Evolutionary conservation across 208 protist species (phyloP).

Genomic region (Strigomonas culicis): DNA sequence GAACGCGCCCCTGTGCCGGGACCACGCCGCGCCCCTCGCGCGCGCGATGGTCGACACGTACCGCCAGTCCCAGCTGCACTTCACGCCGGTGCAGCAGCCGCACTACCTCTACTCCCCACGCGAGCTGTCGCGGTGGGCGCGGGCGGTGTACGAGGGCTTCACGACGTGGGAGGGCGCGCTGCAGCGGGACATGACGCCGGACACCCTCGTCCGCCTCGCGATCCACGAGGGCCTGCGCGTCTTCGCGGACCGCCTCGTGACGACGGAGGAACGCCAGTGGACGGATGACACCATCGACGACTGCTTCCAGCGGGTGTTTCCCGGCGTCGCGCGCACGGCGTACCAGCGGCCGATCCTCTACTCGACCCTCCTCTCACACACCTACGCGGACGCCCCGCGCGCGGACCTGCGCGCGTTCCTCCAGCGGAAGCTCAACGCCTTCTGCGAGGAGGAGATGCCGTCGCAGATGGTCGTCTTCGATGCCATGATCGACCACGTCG

Average conservation of each 20-base stretch:
- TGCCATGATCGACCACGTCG: slow-evolving; percentile 98
- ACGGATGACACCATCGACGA: slow-evolving; percentile 85
- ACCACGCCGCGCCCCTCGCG: slow-evolving; percentile 65
- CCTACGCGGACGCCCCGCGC: slow-evolving; percentile 88
- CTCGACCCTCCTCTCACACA: slow-evolving; percentile 91
- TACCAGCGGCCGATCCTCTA: slow-evolving; percentile 95
- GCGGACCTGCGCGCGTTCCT: slow-evolving; percentile 91
- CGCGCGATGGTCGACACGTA: slow-evolving; percentile 97
- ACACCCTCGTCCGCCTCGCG: slow-evolving; percentile 92
- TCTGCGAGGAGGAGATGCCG: slow-evolving; percentile 98
- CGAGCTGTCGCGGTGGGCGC: slow-evolving; percentile 97
- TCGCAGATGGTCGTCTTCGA: slow-evolving; percentile 97
- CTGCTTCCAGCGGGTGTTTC: slow-evolving; percentile 83
- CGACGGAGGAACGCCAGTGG: slow-evolving; percentile 93
- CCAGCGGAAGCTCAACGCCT: slow-evolving; percentile 87
- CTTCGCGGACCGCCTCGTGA: slow-evolving; percentile 95
- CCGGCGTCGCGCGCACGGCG: slow-evolving; percentile 33
- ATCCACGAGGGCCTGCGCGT: slow-evolving; percentile 98
- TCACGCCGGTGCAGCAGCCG: slow-evolving; percentile 94
- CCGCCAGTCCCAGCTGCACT: slow-evolving; percentile 87
- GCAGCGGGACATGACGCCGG: slow-evolving; percentile 28
- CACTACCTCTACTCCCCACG: slow-evolving; percentile 99
- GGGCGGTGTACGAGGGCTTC: slow-evolving; percentile 96
- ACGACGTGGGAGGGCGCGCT: slow-evolving; percentile 61
- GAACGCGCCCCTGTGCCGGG: slow-evolving; percentile 42